Percentiles rank a stretch among this genome's conserved stretches.
These are phyloP conservation scores for Coemansia sp. DNA, from an alignment of 192 early-diverging fungal species.

Conservation along the genomic window DNA sequence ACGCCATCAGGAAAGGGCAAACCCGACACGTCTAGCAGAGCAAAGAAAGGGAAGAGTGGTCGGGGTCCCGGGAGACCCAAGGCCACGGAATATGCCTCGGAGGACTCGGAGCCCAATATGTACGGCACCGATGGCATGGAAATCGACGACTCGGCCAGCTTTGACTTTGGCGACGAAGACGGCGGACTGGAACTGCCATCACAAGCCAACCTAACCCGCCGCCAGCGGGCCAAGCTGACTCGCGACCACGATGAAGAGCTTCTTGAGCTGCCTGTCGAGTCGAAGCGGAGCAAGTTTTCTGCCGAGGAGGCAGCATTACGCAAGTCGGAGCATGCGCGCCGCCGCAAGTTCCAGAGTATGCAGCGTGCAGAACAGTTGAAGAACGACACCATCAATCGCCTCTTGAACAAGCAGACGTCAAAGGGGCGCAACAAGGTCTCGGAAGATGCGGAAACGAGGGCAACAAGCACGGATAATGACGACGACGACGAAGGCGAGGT, in stretches of 20 bases:
- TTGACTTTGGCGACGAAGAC: slow-evolving; percentile 17
- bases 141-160: slow-evolving; percentile 2
- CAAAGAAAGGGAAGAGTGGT: slow-evolving; percentile 3
- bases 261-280: slow-evolving; percentile 67
- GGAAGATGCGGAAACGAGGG: slow-evolving; percentile 56
- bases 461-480: slow-evolving; percentile 37
- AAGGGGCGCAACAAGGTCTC: slow-evolving; percentile 66
- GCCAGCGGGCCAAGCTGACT: slow-evolving; percentile 68
- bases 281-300: slow-evolving; percentile 64
- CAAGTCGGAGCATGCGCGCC: slow-evolving; percentile 71
- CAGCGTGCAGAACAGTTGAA: slow-evolving; percentile 73
- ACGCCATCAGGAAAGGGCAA: neutral
- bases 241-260: slow-evolving; percentile 60
- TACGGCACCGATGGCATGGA: slow-evolving; percentile 11
- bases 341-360: slow-evolving; percentile 75
- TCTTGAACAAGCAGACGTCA: slow-evolving; percentile 77
- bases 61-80: slow-evolving; percentile 13
- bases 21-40: neutral
- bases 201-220: slow-evolving; percentile 58
- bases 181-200: slow-evolving; percentile 1
- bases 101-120: slow-evolving; percentile 6
- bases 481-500: neutral
- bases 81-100: neutral
- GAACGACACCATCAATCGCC: slow-evolving; percentile 74
- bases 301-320: slow-evolving; percentile 69